Evolutionary conservation across 2,329 filamentous ascomycete genomes (phyloP).

Genomic region (Cladosporium austrohemisphaericum): DNA sequence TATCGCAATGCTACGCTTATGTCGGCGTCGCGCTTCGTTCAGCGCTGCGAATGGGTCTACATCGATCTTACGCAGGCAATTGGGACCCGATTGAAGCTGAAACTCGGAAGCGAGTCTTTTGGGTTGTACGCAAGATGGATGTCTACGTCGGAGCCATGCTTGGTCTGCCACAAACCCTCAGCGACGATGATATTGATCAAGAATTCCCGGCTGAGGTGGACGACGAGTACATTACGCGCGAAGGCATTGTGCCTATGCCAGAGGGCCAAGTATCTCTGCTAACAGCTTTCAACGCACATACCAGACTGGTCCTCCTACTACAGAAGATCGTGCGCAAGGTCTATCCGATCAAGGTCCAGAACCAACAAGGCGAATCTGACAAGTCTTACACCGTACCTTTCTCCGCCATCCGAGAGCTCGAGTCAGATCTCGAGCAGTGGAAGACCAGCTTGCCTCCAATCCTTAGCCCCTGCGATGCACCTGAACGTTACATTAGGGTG

Average conservation of each 20-base stretch:
- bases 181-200: conserved; percentile 49
- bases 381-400: conserved; percentile 61
- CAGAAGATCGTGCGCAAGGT: conserved; percentile 61
- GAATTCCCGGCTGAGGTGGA: conserved; percentile 46
- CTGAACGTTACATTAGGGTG: conserved; percentile 60
- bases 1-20: conserved; percentile 52
- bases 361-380: conserved; percentile 35
- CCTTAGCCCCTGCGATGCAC: conserved; percentile 77
- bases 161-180: conserved; percentile 46
- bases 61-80: conserved; percentile 45
- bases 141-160: conserved; percentile 51
- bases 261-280: conserved; percentile 54
- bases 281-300: conserved; percentile 59
- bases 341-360: conserved; percentile 57
- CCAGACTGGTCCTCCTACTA: conserved; percentile 54
- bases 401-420: conserved; percentile 61
- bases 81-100: conserved; percentile 49
- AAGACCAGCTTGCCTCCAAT: conserved; percentile 66
- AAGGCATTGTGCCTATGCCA: conserved; percentile 52
- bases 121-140: conserved; percentile 50
- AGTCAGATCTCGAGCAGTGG: conserved; percentile 61
- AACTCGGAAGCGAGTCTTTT: conserved; percentile 50
- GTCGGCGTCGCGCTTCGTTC: conserved; percentile 50
- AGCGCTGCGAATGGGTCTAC: conserved; percentile 49
- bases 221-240: conserved; percentile 49